Conservation (phyloP, 208 protist genomes). For the Porcisia deanei region DNA sequence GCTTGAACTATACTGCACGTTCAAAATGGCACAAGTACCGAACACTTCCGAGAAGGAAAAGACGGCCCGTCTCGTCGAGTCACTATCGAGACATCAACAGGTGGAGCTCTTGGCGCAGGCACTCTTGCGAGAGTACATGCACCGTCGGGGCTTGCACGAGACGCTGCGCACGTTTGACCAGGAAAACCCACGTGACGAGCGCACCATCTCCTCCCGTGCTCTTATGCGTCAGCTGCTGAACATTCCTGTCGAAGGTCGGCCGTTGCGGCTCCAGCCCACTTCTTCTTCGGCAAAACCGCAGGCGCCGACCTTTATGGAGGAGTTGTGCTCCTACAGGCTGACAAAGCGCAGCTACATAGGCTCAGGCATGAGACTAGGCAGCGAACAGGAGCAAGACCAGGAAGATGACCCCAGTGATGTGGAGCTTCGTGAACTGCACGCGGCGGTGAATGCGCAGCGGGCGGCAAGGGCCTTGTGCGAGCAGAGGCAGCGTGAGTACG, state of each 20-base stretch:
- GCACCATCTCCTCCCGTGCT: constrained; percentile 71
- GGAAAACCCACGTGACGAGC: constrained; percentile 68
- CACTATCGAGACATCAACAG: constrained; percentile 50
- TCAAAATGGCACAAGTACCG: constrained; percentile 9
- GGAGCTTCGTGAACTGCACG: constrained; percentile 45
- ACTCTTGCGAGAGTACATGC: constrained; percentile 89
- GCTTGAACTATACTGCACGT: background rate
- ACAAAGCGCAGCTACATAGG: constrained; percentile 45
- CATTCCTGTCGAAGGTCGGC: constrained; percentile 58
- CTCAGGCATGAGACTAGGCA: background rate
- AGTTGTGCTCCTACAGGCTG: constrained; percentile 79
- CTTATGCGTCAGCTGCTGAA: constrained; percentile 81
- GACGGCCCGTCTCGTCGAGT: constrained; percentile 31
- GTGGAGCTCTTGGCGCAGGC: constrained; percentile 76
- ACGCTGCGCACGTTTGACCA: constrained; percentile 72
- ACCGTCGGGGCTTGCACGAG: constrained; percentile 62
- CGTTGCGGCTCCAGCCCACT: constrained; percentile 39
- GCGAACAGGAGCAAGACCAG: background rate
- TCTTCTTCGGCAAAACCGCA: constrained; percentile 21
- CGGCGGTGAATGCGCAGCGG: constrained; percentile 21
- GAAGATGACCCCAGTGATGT: constrained; percentile 62
- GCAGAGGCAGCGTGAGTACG: constrained; percentile 29
- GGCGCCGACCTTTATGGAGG: constrained; percentile 76
- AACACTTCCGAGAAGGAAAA: constrained; percentile 28
- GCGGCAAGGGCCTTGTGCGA: constrained; percentile 23